Conservation (phyloP, 805 yeast genomes). For the Blastobotrys attinorum region DNA sequence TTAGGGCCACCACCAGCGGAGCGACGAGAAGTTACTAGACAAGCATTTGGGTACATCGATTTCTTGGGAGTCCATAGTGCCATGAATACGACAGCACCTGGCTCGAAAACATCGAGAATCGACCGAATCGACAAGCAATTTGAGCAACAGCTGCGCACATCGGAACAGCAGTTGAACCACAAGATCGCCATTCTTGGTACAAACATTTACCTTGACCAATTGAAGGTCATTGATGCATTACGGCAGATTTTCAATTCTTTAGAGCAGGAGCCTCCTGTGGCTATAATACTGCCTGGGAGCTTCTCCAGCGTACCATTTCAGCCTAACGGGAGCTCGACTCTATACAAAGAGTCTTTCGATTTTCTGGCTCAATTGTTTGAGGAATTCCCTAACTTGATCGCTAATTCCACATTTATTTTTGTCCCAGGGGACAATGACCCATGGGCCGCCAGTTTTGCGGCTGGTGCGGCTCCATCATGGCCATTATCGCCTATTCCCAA, state of each 20-base stretch:
- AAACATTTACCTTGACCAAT: constrained; percentile 58
- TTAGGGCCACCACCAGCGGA: constrained; percentile 89
- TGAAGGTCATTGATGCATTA: constrained; percentile 52
- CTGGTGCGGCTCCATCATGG: constrained; percentile 53
- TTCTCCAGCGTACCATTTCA: constrained; percentile 61
- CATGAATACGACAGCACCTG: constrained; percentile 16
- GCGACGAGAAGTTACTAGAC: constrained; percentile 53
- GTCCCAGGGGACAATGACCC: constrained; percentile 92
- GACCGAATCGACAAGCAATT: constrained; percentile 55
- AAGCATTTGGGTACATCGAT: constrained; percentile 73
- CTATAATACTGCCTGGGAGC: constrained; percentile 76
- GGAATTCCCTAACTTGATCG: constrained; percentile 46
- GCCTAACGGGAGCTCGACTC: constrained; percentile 46
- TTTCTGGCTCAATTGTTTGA: constrained; percentile 58
- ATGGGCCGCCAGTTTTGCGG: constrained; percentile 68
- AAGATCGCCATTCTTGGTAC: constrained; percentile 67
- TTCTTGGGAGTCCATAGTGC: constrained; percentile 43
- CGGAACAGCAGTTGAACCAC: constrained; percentile 57
- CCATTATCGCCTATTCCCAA: constrained; percentile 71
- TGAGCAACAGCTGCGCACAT: constrained; percentile 42
- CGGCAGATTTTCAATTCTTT: constrained; percentile 51
- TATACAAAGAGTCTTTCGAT: constrained; percentile 55
- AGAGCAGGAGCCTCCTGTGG: constrained; percentile 52
- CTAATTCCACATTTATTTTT: constrained; percentile 52
- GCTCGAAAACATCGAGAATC: constrained; percentile 11